Conservation (phyloP, 2,329 filamentous ascomycete genomes). For the Neofusicoccum sp. region DNA sequence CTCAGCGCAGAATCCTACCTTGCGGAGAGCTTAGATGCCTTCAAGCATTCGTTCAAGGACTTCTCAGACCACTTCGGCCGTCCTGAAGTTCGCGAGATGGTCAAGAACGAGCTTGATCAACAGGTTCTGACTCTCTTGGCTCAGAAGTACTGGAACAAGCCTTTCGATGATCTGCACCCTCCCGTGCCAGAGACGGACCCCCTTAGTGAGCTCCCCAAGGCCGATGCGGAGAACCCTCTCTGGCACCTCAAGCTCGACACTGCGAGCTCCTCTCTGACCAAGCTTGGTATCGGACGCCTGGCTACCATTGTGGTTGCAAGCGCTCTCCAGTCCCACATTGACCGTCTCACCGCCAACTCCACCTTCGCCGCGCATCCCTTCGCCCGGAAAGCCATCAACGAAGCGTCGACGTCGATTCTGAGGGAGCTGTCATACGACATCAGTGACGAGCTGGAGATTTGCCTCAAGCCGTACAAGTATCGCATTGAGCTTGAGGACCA, state of each 20-base stretch:
- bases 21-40: slow-evolving; percentile 88
- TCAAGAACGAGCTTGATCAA: slow-evolving; percentile 92
- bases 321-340: slow-evolving; percentile 81
- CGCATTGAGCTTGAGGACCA: slow-evolving; percentile 91
- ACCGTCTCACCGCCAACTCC: slow-evolving; percentile 72
- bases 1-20: slow-evolving; percentile 95
- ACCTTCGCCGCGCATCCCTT: slow-evolving; percentile 90
- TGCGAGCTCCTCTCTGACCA: slow-evolving; percentile 84
- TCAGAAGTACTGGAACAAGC: slow-evolving; percentile 95
- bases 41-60: slow-evolving; percentile 97
- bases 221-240: slow-evolving; percentile 79
- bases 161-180: slow-evolving; percentile 75
- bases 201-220: slow-evolving; percentile 76
- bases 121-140: slow-evolving; percentile 90
- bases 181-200: slow-evolving; percentile 67
- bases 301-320: slow-evolving; percentile 89
- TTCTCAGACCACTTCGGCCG: slow-evolving; percentile 89
- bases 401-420: slow-evolving; percentile 84
- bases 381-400: slow-evolving; percentile 86
- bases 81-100: slow-evolving; percentile 79
- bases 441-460: slow-evolving; percentile 96
- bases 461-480: slow-evolving; percentile 98
- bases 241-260: slow-evolving; percentile 95
- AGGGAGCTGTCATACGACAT: slow-evolving; percentile 96
- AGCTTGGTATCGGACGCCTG: slow-evolving; percentile 86